Conservation (phyloP, 768 basidiomycete genomes). For the Boletellus ananas region DNA sequence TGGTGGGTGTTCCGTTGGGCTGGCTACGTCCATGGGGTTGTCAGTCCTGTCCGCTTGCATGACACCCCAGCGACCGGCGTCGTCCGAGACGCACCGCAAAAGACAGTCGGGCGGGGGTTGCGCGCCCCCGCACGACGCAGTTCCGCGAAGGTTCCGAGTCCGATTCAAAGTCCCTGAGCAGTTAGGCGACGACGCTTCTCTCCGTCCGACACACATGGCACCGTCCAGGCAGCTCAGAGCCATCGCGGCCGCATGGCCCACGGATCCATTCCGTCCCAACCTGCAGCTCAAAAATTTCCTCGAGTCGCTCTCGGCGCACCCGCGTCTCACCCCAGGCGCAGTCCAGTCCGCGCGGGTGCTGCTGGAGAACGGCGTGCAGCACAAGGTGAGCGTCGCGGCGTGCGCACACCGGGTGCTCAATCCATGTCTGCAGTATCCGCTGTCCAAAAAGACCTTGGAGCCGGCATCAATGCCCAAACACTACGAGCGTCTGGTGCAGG, state of each 20-base stretch:
- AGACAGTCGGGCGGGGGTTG: too few species aligned
- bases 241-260: slow-evolving; percentile 62
- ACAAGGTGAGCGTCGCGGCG: slow-evolving; percentile 43
- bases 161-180: slow-evolving; percentile 4
- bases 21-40: too few species aligned
- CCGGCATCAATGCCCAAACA: slow-evolving; percentile 72
- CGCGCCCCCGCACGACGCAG: too few species aligned
- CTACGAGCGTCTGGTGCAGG: slow-evolving; percentile 70
- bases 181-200: too few species aligned
- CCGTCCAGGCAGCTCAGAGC: slow-evolving; percentile 42
- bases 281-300: slow-evolving; percentile 68
- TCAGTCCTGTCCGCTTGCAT: too few species aligned
- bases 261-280: slow-evolving; percentile 74
- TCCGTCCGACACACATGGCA: slow-evolving; percentile 1
- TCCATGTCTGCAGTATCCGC: slow-evolving; percentile 49
- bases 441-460: slow-evolving; percentile 58
- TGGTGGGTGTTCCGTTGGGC: too few species aligned
- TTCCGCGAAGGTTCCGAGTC: too few species aligned
- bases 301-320: slow-evolving; percentile 61
- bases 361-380: slow-evolving; percentile 50
- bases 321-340: slow-evolving; percentile 57
- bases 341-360: slow-evolving; percentile 59
- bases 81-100: too few species aligned
- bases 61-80: too few species aligned
- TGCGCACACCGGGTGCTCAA: slow-evolving; percentile 9